Conservation (phyloP, 768 basidiomycete species). For the Tephrocybe rancida region DNA sequence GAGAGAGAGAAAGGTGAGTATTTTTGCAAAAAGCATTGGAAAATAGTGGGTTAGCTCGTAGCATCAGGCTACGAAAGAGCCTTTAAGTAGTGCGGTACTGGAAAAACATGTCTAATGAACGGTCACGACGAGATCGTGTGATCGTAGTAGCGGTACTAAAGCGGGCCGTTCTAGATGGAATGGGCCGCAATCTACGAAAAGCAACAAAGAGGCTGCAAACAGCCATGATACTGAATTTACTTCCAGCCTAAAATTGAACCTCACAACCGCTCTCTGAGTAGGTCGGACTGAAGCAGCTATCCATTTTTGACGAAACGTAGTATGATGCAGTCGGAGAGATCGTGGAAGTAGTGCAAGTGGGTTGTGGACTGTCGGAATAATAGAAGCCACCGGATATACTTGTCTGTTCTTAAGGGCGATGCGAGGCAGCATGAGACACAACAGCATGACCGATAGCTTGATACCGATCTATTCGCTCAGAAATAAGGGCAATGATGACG, state of each 20-base stretch:
- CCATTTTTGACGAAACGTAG: no score
- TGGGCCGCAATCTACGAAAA: slow-evolving; percentile 2
- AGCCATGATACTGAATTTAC: no score
- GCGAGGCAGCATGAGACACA: background rate
- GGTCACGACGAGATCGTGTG: slow-evolving; percentile 8
- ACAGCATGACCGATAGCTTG: background rate
- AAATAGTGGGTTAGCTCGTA: background rate
- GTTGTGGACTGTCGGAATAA: background rate
- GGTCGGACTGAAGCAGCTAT: no score
- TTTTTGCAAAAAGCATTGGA: background rate
- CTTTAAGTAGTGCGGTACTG: background rate
- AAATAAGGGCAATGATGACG: no score
- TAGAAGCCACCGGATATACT: background rate
- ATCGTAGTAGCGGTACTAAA: slow-evolving; percentile 3
- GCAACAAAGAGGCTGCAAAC: background rate
- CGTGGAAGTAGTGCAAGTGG: background rate
- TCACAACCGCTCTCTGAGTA: no score
- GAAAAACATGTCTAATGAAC: background rate
- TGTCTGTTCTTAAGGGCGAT: background rate
- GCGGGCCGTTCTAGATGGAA: slow-evolving; percentile 6
- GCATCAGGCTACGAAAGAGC: background rate
- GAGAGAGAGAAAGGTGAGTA: background rate
- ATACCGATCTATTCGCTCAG: no score
- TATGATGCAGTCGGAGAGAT: no score
- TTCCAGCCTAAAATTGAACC: no score